A percentile compares a stretch with the other conserved stretches of the same genome.
Evolutionary conservation across 257 asterid genomes (phyloP).

Genomic region (Lantana camara): DNA sequence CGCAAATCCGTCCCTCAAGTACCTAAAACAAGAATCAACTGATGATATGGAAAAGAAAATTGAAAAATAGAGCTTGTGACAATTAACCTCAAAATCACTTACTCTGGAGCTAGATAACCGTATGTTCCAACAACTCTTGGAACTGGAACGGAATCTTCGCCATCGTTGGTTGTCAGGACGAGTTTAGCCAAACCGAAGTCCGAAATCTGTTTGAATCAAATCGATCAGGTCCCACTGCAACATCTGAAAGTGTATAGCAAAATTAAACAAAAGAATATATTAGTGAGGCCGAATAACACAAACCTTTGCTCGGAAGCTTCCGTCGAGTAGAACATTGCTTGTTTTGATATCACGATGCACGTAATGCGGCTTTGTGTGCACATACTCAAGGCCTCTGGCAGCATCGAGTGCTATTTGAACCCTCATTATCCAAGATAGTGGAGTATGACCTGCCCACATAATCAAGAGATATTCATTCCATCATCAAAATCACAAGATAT

Average conservation of each 20-base stretch:
- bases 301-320: slow-evolving; percentile 90
- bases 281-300: background rate
- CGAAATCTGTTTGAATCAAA: slow-evolving; percentile 57
- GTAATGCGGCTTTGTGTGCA: slow-evolving; percentile 95
- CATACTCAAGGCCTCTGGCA: slow-evolving; percentile 92
- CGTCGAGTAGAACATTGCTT: slow-evolving; percentile 86
- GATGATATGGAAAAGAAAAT: slow-evolving; percentile 26
- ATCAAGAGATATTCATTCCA: no score
- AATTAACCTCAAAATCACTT: slow-evolving; percentile 27
- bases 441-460: slow-evolving; percentile 61
- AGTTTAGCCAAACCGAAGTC: slow-evolving; percentile 97
- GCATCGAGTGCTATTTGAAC: slow-evolving; percentile 95
- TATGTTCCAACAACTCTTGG: slow-evolving; percentile 95
- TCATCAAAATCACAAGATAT: no score
- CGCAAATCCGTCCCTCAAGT: slow-evolving; percentile 86
- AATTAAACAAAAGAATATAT: no score
- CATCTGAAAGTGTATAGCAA: background rate
- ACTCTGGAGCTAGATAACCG: slow-evolving; percentile 99
- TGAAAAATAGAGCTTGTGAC: background rate
- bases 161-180: slow-evolving; percentile 69
- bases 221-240: slow-evolving; percentile 24
- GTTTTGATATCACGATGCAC: slow-evolving; percentile 97
- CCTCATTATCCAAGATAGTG: slow-evolving; percentile 90
- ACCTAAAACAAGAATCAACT: slow-evolving; percentile 48
- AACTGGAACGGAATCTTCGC: slow-evolving; percentile 84